Base-by-base conservation (phyloP, 257 asterid genomes). In the Thymus quinquecostatus region DNA sequence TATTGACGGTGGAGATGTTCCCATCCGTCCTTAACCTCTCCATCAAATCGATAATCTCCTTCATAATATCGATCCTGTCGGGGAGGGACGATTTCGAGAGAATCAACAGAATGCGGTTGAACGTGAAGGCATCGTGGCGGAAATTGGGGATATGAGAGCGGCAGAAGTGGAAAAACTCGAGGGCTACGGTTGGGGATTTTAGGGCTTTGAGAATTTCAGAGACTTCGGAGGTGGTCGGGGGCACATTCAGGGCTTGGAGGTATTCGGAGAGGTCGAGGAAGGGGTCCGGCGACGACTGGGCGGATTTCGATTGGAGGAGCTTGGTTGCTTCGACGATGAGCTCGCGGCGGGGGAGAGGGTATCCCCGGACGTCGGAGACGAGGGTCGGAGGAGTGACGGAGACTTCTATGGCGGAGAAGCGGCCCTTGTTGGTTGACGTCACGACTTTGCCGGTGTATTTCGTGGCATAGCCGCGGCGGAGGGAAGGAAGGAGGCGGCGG, bases 261-360 rank as follows among this genome's bases (percentile, higher is more conserved):
- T 78, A 85, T 10, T 89, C 90, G 10, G 85, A 62, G 76, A 93
- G 83, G 79, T 87, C 96, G 70, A 78, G 87, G 88, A 89, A 84
- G 27, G 90, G 84, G 75, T 87, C 89, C 4, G 82, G 79, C 2
- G 89, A 82, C 0, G 88, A 73, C 30, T 69, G 58, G 61, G 90
- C 66, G 21, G 92, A 72, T 44, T 81, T 80, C 2, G 92, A 82
- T 47, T 89, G 93, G 51, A 90, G 88, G 70, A 93, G 83, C 1
- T 82, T 78, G 44, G 87, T 73, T 45, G 88, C 87, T 69, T 76
- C 82, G 86, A 92, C 89, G 71, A 94, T 89, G 76, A 94, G 88
- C 70, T 91, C 92, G 49, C 86, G 96, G 76, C 98, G 96, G 30
- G 96, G 98, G 12, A 94, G 92, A n/a, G 86, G 85, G 72, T 91